Evolutionary conservation across 768 basidiomycete species (phyloP).

Genomic region (Hypholoma fasciculare): DNA sequence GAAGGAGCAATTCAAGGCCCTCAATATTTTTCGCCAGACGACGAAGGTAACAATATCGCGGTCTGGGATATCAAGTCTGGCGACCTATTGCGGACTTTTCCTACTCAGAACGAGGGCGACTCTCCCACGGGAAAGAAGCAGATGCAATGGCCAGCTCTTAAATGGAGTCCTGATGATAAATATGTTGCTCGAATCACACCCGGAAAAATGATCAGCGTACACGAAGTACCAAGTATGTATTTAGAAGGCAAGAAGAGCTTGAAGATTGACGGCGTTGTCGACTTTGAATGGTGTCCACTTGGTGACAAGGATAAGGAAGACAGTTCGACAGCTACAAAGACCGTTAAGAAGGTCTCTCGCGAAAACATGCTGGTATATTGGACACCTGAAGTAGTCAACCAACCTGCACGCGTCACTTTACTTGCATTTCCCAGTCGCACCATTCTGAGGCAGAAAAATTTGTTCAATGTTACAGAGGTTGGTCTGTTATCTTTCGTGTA

Average conservation of each 20-base stretch:
- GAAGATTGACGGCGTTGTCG: conserved; percentile 96
- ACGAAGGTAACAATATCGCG: conserved; percentile 95
- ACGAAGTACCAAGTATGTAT: conserved; percentile 93
- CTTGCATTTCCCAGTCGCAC: conserved; percentile 84
- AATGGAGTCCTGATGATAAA: conserved; percentile 97
- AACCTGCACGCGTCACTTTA: conserved; percentile 95
- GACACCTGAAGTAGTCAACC: conserved; percentile 96
- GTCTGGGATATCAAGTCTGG: conserved; percentile 99
- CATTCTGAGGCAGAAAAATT: conserved; percentile 89
- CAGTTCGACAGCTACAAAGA: conserved; percentile 28
- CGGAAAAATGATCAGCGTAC: conserved; percentile 93
- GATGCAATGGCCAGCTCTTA: conserved; percentile 93
- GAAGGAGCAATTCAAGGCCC: conserved; percentile 80
- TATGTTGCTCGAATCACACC: conserved; percentile 88
- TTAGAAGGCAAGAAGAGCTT: conserved; percentile 94
- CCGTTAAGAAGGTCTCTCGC: conserved; percentile 55
- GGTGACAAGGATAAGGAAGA: conserved; percentile 84
- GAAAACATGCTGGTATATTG: conserved; percentile 97
- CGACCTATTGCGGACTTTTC: conserved; percentile 89
- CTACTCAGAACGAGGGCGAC: conserved; percentile 60
- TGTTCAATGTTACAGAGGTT: conserved; percentile 98
- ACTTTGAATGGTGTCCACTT: conserved; percentile 98
- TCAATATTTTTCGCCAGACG: conserved; percentile 87
- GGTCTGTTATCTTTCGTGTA: conserved; percentile 5
- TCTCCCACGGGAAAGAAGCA: conserved; percentile 66